Percentiles rank a stretch among this genome's conserved stretches.
These are phyloP conservation scores for Auricularia auricula-judae DNA, from an alignment of 768 basidiomycete species.

Conservation along the genomic window DNA sequence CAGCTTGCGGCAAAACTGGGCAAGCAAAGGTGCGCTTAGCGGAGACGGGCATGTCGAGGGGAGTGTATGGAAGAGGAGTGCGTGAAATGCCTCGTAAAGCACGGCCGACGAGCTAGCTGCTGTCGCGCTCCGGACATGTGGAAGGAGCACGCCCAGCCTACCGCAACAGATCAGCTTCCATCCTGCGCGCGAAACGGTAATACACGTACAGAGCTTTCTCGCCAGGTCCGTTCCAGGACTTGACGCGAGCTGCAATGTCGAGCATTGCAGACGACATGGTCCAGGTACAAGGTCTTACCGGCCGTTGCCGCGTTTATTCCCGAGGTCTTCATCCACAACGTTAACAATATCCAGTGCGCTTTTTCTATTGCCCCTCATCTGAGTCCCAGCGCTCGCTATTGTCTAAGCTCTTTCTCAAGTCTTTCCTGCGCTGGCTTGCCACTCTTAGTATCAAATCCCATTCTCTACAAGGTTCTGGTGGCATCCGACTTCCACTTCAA, in stretches of 20 bases:
- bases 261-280: background rate
- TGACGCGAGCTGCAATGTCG: background rate
- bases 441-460: too few relatives aligned
- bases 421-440: too few relatives aligned
- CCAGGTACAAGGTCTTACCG: background rate
- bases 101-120: background rate
- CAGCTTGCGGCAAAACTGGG: conserved; percentile 4
- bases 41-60: background rate
- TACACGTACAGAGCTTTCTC: background rate
- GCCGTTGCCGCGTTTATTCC: background rate
- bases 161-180: background rate
- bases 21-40: background rate
- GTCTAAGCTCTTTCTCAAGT: too few relatives aligned
- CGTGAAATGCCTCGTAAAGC: conserved; percentile 5
- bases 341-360: background rate
- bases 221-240: background rate
- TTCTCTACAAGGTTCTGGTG: too few relatives aligned
- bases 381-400: too few relatives aligned
- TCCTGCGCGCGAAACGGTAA: background rate
- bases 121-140: conserved; percentile 4
- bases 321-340: background rate
- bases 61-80: background rate
- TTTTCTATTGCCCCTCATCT: too few relatives aligned
- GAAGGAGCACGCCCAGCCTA: conserved; percentile 4
- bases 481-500: too few relatives aligned